Conservation (phyloP, 2,329 filamentous ascomycete genomes). For the Cryoendolithus antarcticus region DNA sequence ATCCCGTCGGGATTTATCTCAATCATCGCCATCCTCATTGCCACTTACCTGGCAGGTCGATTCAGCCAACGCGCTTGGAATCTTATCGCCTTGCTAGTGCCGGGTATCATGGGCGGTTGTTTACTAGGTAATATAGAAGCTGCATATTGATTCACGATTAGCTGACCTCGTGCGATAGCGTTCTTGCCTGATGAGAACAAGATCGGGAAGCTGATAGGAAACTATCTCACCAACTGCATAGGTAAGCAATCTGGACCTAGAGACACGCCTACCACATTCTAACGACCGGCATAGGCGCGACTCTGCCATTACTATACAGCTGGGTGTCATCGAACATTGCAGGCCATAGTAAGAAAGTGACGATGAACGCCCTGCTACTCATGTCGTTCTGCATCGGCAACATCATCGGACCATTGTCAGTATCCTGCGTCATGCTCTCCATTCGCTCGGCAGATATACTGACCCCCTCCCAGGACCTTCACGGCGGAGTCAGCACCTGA, state of each 20-base stretch:
- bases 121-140: constrained; percentile 24
- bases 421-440: too few species aligned
- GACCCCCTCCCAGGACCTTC: constrained; percentile 13
- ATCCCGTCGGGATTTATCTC: constrained; percentile 53
- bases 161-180: constrained; percentile 21
- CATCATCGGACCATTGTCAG: constrained; percentile 21
- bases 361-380: constrained; percentile 24
- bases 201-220: constrained; percentile 25
- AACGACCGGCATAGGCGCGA: constrained; percentile 5
- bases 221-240: constrained; percentile 23
- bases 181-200: constrained; percentile 30
- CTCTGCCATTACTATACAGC: constrained; percentile 21
- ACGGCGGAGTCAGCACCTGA: constrained; percentile 19
- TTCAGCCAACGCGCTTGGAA: constrained; percentile 20
- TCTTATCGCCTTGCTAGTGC: constrained; percentile 18
- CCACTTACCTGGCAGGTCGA: constrained; percentile 33
- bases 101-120: constrained; percentile 33
- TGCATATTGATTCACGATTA: too few species aligned
- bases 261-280: too few species aligned
- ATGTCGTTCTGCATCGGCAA: constrained; percentile 30
- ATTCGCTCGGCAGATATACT: too few species aligned
- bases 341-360: constrained; percentile 28
- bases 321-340: constrained; percentile 18
- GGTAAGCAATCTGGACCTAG: too few species aligned
- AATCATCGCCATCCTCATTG: constrained; percentile 22